Conservation (phyloP, 371 early-diverging fungal genomes). For the Apophysomyces trapeziformis region DNA sequence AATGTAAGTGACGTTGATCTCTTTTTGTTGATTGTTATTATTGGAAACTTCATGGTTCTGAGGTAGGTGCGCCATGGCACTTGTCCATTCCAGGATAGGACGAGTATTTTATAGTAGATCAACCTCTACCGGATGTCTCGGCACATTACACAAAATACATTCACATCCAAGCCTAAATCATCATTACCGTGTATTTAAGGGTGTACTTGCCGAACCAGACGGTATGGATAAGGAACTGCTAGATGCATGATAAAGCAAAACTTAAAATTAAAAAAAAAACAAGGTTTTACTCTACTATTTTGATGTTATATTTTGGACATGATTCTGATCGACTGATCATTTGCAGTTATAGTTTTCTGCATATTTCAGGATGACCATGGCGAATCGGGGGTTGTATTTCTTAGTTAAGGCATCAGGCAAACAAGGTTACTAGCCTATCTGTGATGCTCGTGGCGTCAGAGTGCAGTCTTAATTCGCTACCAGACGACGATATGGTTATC, state of each 20-base stretch:
- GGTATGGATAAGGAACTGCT: not conserved
- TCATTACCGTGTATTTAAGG: slow-evolving; percentile 55
- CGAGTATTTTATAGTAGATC: slow-evolving; percentile 73
- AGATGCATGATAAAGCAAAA: not conserved
- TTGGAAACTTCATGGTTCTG: not conserved
- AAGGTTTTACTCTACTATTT: not conserved
- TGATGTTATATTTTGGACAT: not conserved
- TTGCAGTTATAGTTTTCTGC: too few species aligned
- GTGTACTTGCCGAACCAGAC: slow-evolving; percentile 21
- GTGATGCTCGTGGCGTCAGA: slow-evolving; percentile 1
- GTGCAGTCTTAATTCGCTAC: not conserved
- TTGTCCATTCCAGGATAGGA: slow-evolving; percentile 78
- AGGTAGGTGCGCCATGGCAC: slow-evolving; percentile 77
- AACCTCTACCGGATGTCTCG: slow-evolving; percentile 69
- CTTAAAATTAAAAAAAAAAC: not conserved
- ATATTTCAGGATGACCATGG: not conserved
- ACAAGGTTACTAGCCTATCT: not conserved
- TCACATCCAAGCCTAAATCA: slow-evolving; percentile 73
- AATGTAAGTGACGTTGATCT: slow-evolving; percentile 47
- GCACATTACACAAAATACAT: slow-evolving; percentile 73
- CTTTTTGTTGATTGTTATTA: not conserved
- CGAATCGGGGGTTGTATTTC: not conserved
- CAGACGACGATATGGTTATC: slow-evolving; percentile 4
- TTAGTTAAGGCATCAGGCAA: not conserved
- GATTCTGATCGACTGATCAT: not conserved